Conservation (phyloP, 2,329 filamentous ascomycete species). For the Exophiala sp. region DNA sequence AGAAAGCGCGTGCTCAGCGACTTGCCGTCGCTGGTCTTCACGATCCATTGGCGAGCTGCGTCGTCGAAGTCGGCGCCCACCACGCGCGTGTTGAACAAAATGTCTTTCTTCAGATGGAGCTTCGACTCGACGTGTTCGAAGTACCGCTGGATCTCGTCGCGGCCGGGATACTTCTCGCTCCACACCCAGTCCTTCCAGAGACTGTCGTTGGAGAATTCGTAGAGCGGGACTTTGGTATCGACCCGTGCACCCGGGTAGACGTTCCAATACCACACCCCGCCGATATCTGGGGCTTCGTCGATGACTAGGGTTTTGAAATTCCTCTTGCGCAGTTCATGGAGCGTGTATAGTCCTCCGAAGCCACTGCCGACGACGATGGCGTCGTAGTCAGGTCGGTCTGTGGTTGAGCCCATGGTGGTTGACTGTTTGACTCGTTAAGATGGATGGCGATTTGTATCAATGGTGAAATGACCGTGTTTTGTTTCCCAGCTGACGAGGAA, state of each 20-base stretch:
- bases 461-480: too few relatives aligned
- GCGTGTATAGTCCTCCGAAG: slow-evolving; percentile 43
- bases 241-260: slow-evolving; percentile 41
- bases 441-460: too few relatives aligned
- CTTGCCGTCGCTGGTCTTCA: too few relatives aligned
- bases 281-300: slow-evolving; percentile 39
- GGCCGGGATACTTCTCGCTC: slow-evolving; percentile 4
- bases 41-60: slow-evolving; percentile 3
- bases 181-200: slow-evolving; percentile 36
- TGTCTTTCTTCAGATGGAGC: slow-evolving; percentile 3
- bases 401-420: neutral
- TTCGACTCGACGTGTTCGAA: slow-evolving; percentile 5
- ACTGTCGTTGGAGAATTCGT: slow-evolving; percentile 44
- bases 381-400: slow-evolving; percentile 14
- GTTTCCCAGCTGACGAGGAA: too few relatives aligned
- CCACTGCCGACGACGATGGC: slow-evolving; percentile 24
- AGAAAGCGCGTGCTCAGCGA: slow-evolving; percentile 36
- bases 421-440: too few relatives aligned
- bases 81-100: slow-evolving; percentile 29
- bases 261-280: slow-evolving; percentile 36
- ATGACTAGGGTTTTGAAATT: slow-evolving; percentile 47
- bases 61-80: slow-evolving; percentile 34
- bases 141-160: slow-evolving; percentile 3
- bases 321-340: slow-evolving; percentile 47
- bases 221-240: slow-evolving; percentile 43